These are phyloP conservation scores for Coniochaeta sp. DNA, from an alignment of 2,329 filamentous ascomycete species.

Conservation along the genomic window DNA sequence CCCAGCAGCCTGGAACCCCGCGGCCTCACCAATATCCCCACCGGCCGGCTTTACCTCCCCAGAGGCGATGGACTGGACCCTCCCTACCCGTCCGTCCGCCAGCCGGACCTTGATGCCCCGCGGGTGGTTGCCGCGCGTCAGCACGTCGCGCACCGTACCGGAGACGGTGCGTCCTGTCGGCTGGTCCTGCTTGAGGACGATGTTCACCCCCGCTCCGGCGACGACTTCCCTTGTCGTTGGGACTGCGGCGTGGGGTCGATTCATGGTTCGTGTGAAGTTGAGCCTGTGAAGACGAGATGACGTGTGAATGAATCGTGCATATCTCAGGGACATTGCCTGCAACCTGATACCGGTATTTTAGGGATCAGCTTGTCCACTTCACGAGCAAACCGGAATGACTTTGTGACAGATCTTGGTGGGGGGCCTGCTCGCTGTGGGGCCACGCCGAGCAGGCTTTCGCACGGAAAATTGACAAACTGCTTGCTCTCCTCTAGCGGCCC, in stretches of 20 bases:
- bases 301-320: background rate
- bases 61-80: slow-evolving; percentile 58
- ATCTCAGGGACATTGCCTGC: too few relatives aligned
- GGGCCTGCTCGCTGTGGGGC: too few relatives aligned
- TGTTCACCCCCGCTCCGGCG: slow-evolving; percentile 58
- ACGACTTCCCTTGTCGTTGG: slow-evolving; percentile 45
- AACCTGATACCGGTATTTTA: too few relatives aligned
- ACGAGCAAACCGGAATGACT: too few relatives aligned
- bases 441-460: too few relatives aligned
- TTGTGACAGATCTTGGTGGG: too few relatives aligned
- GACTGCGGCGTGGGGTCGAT: slow-evolving; percentile 19
- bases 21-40: background rate
- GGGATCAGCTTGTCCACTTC: too few relatives aligned
- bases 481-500: too few relatives aligned
- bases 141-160: slow-evolving; percentile 58
- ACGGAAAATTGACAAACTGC: too few relatives aligned
- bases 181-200: slow-evolving; percentile 71
- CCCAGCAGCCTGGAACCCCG: background rate
- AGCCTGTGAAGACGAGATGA: background rate
- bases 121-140: slow-evolving; percentile 69
- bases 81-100: slow-evolving; percentile 61
- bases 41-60: slow-evolving; percentile 7
- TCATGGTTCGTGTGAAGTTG: background rate
- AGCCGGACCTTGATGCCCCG: slow-evolving; percentile 74
- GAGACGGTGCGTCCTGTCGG: slow-evolving; percentile 63